Percentiles rank a stretch among this genome's conserved stretches.
phyloP scores from a whole-genome alignment of 352 stramenopile species.

The Phytopythium cucurbitacearum region DNA sequence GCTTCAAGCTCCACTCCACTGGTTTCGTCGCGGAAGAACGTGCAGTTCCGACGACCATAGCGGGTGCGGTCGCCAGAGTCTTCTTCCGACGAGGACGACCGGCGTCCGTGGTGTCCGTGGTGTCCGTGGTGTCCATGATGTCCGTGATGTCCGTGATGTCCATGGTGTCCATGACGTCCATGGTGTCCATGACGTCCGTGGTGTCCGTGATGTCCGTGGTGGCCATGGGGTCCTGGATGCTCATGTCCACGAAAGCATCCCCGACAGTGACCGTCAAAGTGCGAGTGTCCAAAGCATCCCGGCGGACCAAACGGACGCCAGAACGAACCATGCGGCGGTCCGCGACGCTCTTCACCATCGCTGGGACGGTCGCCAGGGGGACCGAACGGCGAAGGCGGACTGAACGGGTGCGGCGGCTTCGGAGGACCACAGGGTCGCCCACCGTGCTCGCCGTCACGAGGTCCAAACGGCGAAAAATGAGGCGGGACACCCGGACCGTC shows the following conservation, averaged over 20 bases:
- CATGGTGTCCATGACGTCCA: constrained; percentile 4
- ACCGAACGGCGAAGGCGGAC: no score
- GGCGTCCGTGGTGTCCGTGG: constrained; percentile 7
- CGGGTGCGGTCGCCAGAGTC: constrained; percentile 6
- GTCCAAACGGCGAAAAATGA: no score
- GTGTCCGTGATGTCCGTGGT: constrained; percentile 11
- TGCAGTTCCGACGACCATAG: background rate
- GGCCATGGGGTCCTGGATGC: constrained; percentile 11
- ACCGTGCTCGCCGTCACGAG: no score
- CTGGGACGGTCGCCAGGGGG: no score
- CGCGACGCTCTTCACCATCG: no score
- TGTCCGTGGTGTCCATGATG: constrained; percentile 7
- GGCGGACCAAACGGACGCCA: no score
- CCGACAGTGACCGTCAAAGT: no score
- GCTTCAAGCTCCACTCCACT: constrained; percentile 24
- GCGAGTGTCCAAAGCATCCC: no score
- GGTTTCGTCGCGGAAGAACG: constrained; percentile 8
- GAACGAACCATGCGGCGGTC: no score
- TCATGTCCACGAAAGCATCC: background rate
- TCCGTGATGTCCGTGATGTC: constrained; percentile 8
- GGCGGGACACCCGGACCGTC: no score
- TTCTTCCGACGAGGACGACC: constrained; percentile 5
- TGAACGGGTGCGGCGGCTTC: no score
- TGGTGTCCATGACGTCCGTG: constrained; percentile 8
- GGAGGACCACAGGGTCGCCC: no score